Conservation (phyloP, 1,284 basidiomycete genomes). For the Puccinia hordei region DNA sequence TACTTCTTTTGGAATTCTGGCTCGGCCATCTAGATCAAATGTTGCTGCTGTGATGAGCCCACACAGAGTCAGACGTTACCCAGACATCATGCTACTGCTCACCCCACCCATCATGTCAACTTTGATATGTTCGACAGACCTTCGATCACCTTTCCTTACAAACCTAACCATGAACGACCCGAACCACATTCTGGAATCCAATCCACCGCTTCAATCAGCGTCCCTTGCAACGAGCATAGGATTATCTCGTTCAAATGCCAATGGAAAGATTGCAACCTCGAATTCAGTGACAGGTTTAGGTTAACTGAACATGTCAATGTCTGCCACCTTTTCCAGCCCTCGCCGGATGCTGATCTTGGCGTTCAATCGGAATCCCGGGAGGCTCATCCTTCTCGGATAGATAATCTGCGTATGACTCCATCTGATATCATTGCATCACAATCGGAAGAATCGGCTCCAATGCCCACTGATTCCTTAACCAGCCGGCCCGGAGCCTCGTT, state of each 20-base stretch:
- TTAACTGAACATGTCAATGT: conserved; percentile 33
- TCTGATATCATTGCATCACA: conserved; percentile 13
- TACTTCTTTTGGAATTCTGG: conserved; percentile 1
- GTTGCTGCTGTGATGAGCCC: conserved; percentile 43
- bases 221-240: background rate
- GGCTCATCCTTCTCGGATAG: background rate
- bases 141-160: conserved; percentile 16
- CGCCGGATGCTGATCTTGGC: background rate
- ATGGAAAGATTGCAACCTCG: conserved; percentile 43
- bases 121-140: conserved; percentile 34
- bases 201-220: background rate
- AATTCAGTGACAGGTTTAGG: conserved; percentile 15
- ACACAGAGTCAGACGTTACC: conserved; percentile 28
- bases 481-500: background rate
- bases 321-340: conserved; percentile 29
- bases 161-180: background rate
- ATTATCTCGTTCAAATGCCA: conserved; percentile 9
- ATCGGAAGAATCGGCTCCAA: background rate
- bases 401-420: background rate
- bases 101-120: conserved; percentile 46
- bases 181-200: background rate
- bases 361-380: background rate
- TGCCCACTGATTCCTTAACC: background rate
- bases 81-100: conserved; percentile 42
- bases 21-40: conserved; percentile 29